Conservation (phyloP, 495 filamentous ascomycete species). For the Neurospora sp. region DNA sequence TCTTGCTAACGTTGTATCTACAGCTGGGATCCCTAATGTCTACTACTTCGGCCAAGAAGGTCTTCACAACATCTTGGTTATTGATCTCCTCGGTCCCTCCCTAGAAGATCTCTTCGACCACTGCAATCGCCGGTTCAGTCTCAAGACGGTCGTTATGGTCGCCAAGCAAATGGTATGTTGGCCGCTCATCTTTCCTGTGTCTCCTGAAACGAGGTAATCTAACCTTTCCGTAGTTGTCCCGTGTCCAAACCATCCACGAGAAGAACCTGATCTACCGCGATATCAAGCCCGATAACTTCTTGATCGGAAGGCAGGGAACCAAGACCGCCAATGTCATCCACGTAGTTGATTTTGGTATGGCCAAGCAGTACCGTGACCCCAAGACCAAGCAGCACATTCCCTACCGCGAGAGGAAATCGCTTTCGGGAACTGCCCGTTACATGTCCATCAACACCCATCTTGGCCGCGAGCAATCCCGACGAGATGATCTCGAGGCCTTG, state of each 20-base stretch:
- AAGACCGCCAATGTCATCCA: constrained; percentile 98
- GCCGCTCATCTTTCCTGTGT: neutral
- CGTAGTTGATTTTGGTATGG: constrained; percentile 99
- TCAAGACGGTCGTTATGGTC: constrained; percentile 98
- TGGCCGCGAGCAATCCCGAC: constrained; percentile 88
- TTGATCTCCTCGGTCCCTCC: constrained; percentile 92
- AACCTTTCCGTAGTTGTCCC: constrained; percentile 52
- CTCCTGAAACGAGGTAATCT: constrained; percentile 2
- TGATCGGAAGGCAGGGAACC: constrained; percentile 86
- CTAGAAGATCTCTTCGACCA: constrained; percentile 97
- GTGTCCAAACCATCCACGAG: constrained; percentile 98
- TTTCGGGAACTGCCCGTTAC: constrained; percentile 95
- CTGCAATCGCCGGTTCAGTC: constrained; percentile 88
- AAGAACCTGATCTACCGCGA: constrained; percentile 99
- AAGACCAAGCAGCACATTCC: constrained; percentile 99
- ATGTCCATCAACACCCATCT: constrained; percentile 99
- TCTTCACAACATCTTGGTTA: constrained; percentile 97
- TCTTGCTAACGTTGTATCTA: constrained; percentile 11
- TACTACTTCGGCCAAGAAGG: constrained; percentile 99
- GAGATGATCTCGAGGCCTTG: constrained; percentile 92
- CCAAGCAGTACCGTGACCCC: constrained; percentile 97
- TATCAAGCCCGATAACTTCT: constrained; percentile 99
- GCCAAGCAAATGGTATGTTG: constrained; percentile 92
- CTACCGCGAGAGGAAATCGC: constrained; percentile 92
- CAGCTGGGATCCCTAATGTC: constrained; percentile 98